Evolutionary conservation across 257 asterid genomes (phyloP), one percentile per base, ranked within the genome.

Genomic region (Plantago elongata): DNA sequence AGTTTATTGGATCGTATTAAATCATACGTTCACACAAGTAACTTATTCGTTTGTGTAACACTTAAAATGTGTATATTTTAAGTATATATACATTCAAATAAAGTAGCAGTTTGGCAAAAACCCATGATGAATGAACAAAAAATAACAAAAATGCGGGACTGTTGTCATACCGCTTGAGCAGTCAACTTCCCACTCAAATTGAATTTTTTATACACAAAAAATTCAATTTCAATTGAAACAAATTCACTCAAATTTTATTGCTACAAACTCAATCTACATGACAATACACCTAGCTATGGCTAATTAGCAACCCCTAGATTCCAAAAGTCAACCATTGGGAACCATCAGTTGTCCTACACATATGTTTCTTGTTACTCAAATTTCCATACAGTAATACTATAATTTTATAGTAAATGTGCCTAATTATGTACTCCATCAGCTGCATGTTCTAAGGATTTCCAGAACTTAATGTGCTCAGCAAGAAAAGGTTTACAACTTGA

Each of bases 381-480:
- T 65, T 63, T 69, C 61, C 62, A 30, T 61, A 43, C 51, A 63
- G 63, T 34, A 1, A 34, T 34, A 22, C 27, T 22, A 22, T 22
- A 22, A 1, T 22, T 1, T 22, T 22, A 22, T 1, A 22, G 2
- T 22, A 22, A 22, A 22, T 22, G 69, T 69, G 65, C 51, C 72
- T 47, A 34, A 34, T 34, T 51, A 13, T 62, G 17, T 43, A n/a
- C 49, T 62, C 37, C 73, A 76, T 58, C 16, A 45, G 54, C 61
- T 66, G 75, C 81, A 72, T 79, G 77, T 78, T 78, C 75, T 57
- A 30, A 64, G 74, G 58, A 75, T 60, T 75, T 52, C 12, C 37
- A 5, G 56, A 54, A 67, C 78, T 70, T 84, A 64, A 70, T 82
- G 85, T 84, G 84, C 89, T 74, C 69, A 69, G 63, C 83, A 85